phyloP scores from a whole-genome alignment of 2,329 filamentous ascomycete genomes.

The Alternaria arborescens region DNA sequence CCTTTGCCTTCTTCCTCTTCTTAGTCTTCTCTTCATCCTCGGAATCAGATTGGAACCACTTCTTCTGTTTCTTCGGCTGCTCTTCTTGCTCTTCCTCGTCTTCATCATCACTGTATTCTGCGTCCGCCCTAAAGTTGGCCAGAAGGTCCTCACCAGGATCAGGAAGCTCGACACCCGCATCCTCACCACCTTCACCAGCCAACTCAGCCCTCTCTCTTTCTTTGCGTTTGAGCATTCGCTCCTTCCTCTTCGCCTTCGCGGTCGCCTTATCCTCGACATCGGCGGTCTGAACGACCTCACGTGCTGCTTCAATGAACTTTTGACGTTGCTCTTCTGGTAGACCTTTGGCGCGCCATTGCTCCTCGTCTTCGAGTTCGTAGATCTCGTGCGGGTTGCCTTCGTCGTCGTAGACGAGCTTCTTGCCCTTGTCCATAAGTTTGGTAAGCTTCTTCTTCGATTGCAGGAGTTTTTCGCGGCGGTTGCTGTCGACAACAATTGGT shows the following conservation, averaged over 20 bases:
- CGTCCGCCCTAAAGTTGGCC: conserved; percentile 55
- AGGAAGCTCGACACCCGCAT: conserved; percentile 39
- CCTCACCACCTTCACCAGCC: conserved; percentile 18
- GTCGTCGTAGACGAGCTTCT: conserved; percentile 90
- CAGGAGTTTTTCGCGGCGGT: conserved; percentile 93
- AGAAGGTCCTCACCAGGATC: conserved; percentile 50
- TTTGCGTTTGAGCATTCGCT: conserved; percentile 79
- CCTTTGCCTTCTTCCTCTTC: conserved; percentile 56
- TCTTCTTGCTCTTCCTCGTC: conserved; percentile 55
- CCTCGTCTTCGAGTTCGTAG: conserved; percentile 89
- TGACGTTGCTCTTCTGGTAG: conserved; percentile 77
- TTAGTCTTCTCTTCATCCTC: conserved; percentile 57
- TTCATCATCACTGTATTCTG: conserved; percentile 50
- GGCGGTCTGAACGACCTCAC: conserved; percentile 73
- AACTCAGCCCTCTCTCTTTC: conserved; percentile 66
- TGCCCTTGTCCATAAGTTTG: conserved; percentile 86
- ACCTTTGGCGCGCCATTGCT: conserved; percentile 78
- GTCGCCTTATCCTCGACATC: conserved; percentile 85
- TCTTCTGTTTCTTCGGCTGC: conserved; percentile 73
- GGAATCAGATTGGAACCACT: conserved; percentile 78
- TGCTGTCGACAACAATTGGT: conserved; percentile 86
- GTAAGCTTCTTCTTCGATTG: conserved; percentile 93
- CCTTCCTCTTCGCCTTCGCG: conserved; percentile 78
- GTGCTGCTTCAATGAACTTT: conserved; percentile 80
- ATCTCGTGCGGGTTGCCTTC: conserved; percentile 84